Evolutionary conservation across 257 asterid genomes (phyloP), one percentile per base, ranked within the genome.

Genomic region (Solanum corneliomulleri): DNA sequence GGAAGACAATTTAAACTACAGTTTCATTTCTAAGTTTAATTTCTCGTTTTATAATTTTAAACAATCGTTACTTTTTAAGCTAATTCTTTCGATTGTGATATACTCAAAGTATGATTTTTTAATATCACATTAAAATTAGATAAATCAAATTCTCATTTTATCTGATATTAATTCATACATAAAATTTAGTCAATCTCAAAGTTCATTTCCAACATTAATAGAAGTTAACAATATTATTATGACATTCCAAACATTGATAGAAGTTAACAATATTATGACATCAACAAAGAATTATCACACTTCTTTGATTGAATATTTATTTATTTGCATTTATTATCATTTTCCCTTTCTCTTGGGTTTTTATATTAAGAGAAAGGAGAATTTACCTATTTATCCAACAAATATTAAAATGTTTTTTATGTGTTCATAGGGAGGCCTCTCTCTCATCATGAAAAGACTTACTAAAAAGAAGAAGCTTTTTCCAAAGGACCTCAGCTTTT

Each of bases 401-500:
- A 80, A 80, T 49, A 80, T 29, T n/a, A 80, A 49, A 47, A 78
- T 78, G 84, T 78, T 45, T 45, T 27, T 69, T 62, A 23, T 4
- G 9, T 23, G 31, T 33, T 83, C 35, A 29, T 70, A 33, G 82
- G 82, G 89, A 83, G 23, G 86, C 88, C 90, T 91, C 93, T 91
- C 89, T 91, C 91, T 91, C 92, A 91, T 87, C 92, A 85, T 91
- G 91, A 93, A 89, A 91, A 91, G 94, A 91, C 93, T 88, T 88
- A 15, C 60, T 25, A 78, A 78, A 44, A 42, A 15, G 86, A 87
- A 89, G 70, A 86, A 89, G 90, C 92, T 91, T 89, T 89, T 88
- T 85, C 87, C 44, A 92, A 93, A 93, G 92, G 94, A 72, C 88
- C 90, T 88, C 71, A 47, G 91, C 96, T 94, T 95, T 95, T 92